These are phyloP conservation scores for Saccharum spontaneum DNA, from an alignment of 176 grass and related monocot genomes.

Conservation along the genomic window DNA sequence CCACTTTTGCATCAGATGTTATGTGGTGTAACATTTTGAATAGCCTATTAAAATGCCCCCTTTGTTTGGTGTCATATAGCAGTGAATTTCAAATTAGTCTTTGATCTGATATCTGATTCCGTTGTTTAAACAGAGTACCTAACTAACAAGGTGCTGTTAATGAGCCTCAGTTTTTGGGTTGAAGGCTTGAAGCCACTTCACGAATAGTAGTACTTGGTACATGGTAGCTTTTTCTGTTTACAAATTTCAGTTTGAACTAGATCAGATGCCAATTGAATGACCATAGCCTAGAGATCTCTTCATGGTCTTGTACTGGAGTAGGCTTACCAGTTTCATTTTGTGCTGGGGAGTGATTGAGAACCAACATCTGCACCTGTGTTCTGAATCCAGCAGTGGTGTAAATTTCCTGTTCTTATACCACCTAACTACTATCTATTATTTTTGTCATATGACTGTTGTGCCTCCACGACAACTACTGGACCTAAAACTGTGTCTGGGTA, in stretches of 20 bases:
- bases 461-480: background rate
- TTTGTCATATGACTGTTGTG: background rate
- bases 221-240: background rate
- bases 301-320: background rate
- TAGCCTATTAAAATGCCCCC: background rate
- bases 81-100: background rate
- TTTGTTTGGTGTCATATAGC: background rate
- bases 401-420: background rate
- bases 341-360: background rate
- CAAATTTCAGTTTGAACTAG: background rate
- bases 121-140: conserved; percentile 15
- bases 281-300: background rate
- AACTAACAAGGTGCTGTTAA: background rate
- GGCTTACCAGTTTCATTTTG: conserved; percentile 2
- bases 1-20: no score
- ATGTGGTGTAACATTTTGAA: background rate
- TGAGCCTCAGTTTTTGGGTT: background rate
- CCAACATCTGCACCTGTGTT: background rate
- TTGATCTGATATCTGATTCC: background rate
- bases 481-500: background rate
- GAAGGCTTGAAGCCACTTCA: background rate
- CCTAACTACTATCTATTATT: background rate
- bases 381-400: background rate
- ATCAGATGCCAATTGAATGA: background rate
- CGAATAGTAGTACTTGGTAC: background rate